Evolutionary conservation across 108 stramenopile species (phyloP).

Genomic region (Cylindrotheca fusiformis): DNA sequence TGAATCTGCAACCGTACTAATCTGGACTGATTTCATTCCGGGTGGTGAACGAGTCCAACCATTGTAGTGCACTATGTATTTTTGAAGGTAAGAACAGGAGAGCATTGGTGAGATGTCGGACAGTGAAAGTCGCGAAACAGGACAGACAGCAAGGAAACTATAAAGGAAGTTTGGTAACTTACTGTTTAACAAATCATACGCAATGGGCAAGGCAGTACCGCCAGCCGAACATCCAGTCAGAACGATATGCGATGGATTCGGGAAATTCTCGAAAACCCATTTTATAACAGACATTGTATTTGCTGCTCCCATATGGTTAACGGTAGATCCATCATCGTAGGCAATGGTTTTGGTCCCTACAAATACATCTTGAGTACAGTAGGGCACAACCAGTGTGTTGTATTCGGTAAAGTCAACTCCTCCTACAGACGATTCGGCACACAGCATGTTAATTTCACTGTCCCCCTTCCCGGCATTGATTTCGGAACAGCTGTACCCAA

Average conservation of each 20-base stretch:
- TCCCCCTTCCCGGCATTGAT: slow-evolving; percentile 12
- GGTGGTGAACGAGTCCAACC: slow-evolving; percentile 9
- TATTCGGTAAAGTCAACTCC: slow-evolving; percentile 40
- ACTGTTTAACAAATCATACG: slow-evolving; percentile 13
- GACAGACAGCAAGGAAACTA: too few relatives aligned
- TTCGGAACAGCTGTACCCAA: slow-evolving; percentile 40
- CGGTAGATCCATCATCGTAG: slow-evolving; percentile 14
- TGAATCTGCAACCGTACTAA: slow-evolving; percentile 41
- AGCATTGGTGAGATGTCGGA: too few relatives aligned
- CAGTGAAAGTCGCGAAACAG: too few relatives aligned
- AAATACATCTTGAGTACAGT: slow-evolving; percentile 57
- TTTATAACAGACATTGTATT: slow-evolving; percentile 32
- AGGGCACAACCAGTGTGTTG: slow-evolving; percentile 41
- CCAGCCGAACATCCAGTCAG: slow-evolving; percentile 59
- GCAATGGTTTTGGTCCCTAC: slow-evolving; percentile 24
- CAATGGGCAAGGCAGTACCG: slow-evolving; percentile 43
- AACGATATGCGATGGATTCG: slow-evolving; percentile 32
- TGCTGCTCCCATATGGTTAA: slow-evolving; percentile 26
- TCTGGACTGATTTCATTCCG: slow-evolving; percentile 40
- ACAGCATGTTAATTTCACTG: slow-evolving; percentile 31
- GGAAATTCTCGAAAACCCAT: slow-evolving; percentile 53
- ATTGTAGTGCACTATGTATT: background rate
- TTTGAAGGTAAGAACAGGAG: too few relatives aligned
- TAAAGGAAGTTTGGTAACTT: too few relatives aligned
- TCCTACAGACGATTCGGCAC: slow-evolving; percentile 24